Evolutionary conservation across 2,329 filamentous ascomycete species (phyloP), one percentile per base, ranked within the genome.

Genomic region (Penicillium digitatum): DNA sequence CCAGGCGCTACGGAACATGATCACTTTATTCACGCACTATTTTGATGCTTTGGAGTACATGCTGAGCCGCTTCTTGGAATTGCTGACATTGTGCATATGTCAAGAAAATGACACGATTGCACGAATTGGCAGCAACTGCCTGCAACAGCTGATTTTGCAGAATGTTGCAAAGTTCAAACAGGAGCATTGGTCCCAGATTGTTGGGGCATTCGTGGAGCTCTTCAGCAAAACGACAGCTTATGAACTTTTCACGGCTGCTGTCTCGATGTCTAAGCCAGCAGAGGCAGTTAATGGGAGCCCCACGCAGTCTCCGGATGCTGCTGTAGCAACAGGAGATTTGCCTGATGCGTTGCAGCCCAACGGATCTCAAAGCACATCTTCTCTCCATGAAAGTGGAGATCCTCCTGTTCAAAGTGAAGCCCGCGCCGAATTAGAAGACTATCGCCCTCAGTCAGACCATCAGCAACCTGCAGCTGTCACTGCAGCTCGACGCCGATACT

Each of bases 91-190:
- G 11, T 99, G 94, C 70, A 99, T 99, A 60, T 97, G 93, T 71
- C 94, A 99, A 73, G 94, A 99, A 71, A 99, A 99, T 66, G 94
- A 99, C 68, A 99, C 95, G 0, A 93, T 99, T 62, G 95, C 94
- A 3, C 85, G 95, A 24, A 99, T 99, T 66, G 94, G 94, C 49
- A 97, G 93, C 78, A 99, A 99, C 70, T 99, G 95, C 70, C 76
- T 99, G 50, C 94, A 99, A 71, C 93, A 97, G 70, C 78, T 99
- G 42, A 96, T 99, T 56, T 74, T 99, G 40, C 93, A 97, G 70
- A 99, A 99, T 64, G 94, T 99, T 10, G 86, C 84, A 58, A 97
- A 97, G 71, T 96, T 99, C 74, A 85, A 82, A 22, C 80, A 85
- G 1, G 84, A 87, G 52, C 93, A 99, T 72, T 99, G 94, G 94